Conservation (phyloP, 768 basidiomycete genomes). For the Mycena albidolilacea region DNA sequence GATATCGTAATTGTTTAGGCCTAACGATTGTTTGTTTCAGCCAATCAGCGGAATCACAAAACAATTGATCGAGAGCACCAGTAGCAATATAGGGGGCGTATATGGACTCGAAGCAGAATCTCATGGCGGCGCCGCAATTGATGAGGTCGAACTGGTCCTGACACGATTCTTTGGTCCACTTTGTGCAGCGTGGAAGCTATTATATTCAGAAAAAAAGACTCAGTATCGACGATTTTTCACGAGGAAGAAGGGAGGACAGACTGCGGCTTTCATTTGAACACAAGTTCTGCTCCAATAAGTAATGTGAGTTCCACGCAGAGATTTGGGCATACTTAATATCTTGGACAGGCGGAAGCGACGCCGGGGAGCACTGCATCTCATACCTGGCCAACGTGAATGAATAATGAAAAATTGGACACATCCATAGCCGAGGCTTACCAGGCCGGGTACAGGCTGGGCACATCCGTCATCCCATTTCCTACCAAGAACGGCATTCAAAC, state of each 20-base stretch:
- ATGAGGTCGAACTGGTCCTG: conserved; percentile 58
- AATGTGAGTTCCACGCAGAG: too few species aligned
- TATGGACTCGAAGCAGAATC: conserved; percentile 54
- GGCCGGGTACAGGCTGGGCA: conserved; percentile 2
- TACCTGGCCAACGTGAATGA: conserved; percentile 39
- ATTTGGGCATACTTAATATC: conserved; percentile 42
- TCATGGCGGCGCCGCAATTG: conserved; percentile 56
- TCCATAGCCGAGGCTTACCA: conserved; percentile 13
- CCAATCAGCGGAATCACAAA: neutral
- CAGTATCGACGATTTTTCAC: neutral
- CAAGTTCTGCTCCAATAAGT: conserved; percentile 46
- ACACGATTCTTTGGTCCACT: conserved; percentile 56
- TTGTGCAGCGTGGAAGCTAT: conserved; percentile 61
- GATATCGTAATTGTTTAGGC: conserved; percentile 30
- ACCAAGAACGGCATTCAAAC: neutral
- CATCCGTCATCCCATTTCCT: conserved; percentile 63
- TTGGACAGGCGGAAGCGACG: conserved; percentile 48
- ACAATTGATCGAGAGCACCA: neutral
- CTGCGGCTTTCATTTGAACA: conserved; percentile 58
- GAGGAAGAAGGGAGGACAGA: conserved; percentile 41
- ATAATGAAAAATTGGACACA: neutral
- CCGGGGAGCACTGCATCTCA: conserved; percentile 59
- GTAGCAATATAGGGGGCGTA: conserved; percentile 43
- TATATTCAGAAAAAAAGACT: too few species aligned
- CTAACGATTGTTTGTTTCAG: neutral